These are phyloP conservation scores for Raphanus hybrid DNA, from an alignment of 441 rosid genomes.

Conservation along the genomic window DNA sequence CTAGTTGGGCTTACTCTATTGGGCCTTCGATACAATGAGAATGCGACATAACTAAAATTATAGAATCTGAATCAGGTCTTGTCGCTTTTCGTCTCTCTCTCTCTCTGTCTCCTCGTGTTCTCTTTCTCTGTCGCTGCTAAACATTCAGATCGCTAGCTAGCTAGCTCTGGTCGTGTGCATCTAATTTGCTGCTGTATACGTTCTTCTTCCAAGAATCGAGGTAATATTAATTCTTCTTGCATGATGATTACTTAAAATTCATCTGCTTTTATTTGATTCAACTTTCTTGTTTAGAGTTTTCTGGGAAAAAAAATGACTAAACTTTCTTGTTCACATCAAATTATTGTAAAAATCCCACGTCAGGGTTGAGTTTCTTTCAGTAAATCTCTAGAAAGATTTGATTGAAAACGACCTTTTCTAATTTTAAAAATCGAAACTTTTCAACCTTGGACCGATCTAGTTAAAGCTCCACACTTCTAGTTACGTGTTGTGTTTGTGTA, in stretches of 20 bases:
- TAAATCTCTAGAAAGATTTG: conserved; percentile 23
- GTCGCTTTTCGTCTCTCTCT: conserved; percentile 1
- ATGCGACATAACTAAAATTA: conserved; percentile 11
- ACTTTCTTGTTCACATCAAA: background rate
- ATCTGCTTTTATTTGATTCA: conserved; percentile 13
- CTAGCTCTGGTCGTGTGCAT: conserved; percentile 32
- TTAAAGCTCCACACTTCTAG: conserved; percentile 6
- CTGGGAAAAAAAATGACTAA: conserved; percentile 21
- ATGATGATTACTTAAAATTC: background rate
- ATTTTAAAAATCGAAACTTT: conserved; percentile 11
- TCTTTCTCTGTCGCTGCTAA: conserved; percentile 16
- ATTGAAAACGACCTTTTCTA: conserved; percentile 23
- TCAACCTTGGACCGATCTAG: conserved; percentile 7
- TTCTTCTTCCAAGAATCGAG: conserved; percentile 19
- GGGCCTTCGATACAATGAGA: conserved; percentile 10
- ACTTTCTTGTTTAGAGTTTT: conserved; percentile 17
- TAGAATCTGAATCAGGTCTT: conserved; percentile 29
- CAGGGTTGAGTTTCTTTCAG: conserved; percentile 1
- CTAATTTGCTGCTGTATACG: conserved; percentile 26
- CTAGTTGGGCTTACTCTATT: background rate
- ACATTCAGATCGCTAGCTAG: conserved; percentile 37
- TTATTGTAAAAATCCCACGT: conserved; percentile 14
- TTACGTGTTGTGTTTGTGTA: background rate
- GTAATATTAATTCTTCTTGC: conserved; percentile 14
- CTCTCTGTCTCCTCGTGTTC: conserved; percentile 4